A percentile compares a stretch with the other conserved stretches of the same genome.
These are phyloP conservation scores for Myxozyma neotropica DNA, from an alignment of 805 yeast genomes.

Conservation along the genomic window DNA sequence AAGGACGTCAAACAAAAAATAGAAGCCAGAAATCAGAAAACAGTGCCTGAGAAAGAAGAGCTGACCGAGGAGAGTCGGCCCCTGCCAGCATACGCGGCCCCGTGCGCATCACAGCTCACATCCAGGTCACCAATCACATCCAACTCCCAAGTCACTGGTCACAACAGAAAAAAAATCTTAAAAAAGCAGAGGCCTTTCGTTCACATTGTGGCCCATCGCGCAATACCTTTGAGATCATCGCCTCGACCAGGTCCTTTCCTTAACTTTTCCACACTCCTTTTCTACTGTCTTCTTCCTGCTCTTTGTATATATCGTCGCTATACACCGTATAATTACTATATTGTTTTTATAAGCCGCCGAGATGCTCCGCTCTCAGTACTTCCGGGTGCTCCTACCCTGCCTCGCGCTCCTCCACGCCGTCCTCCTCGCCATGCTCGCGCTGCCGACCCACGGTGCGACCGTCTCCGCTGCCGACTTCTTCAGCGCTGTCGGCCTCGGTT, in stretches of 20 bases:
- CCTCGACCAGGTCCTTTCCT: no score
- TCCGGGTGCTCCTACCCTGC: slow-evolving; percentile 23
- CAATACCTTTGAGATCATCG: slow-evolving; percentile 5
- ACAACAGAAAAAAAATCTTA: slow-evolving; percentile 1
- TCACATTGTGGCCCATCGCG: background rate
- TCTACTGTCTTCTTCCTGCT: background rate
- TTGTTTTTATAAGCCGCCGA: background rate
- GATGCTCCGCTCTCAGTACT: slow-evolving; percentile 31
- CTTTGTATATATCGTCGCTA: background rate
- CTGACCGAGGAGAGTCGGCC: no score
- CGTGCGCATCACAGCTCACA: no score
- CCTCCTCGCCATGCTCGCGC: slow-evolving; percentile 18
- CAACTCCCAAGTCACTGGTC: slow-evolving; percentile 11
- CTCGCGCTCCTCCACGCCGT: slow-evolving; percentile 23
- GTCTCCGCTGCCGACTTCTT: slow-evolving; percentile 11
- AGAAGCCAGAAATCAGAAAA: no score
- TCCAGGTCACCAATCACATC: background rate
- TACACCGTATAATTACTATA: background rate
- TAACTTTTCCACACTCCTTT: background rate
- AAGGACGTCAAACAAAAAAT: no score
- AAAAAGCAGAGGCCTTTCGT: background rate
- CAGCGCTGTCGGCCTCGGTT: slow-evolving; percentile 23
- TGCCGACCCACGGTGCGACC: slow-evolving; percentile 24
- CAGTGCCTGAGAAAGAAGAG: no score
- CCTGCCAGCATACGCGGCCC: no score